Evolutionary conservation across 352 stramenopile genomes (phyloP).

Genomic region (Phytophthora tentaculata): DNA sequence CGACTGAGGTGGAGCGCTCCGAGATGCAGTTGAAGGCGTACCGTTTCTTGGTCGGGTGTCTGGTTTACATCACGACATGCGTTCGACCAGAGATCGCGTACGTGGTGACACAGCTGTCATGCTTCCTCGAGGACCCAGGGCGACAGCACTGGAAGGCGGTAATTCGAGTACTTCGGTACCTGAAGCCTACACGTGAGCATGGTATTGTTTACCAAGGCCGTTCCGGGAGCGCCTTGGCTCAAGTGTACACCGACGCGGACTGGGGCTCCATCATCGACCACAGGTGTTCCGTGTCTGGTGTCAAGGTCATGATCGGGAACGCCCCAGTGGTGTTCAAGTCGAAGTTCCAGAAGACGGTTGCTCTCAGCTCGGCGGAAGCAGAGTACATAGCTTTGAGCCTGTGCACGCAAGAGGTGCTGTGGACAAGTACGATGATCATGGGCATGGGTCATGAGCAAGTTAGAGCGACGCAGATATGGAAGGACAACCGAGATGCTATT

Average conservation of each 20-base stretch:
- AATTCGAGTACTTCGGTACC: background rate
- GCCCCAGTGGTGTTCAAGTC: background rate
- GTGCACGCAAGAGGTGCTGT: conserved; percentile 2
- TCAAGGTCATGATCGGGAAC: background rate
- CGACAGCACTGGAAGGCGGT: background rate
- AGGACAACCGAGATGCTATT: conserved; percentile 5
- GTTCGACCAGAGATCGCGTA: background rate
- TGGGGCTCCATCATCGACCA: background rate
- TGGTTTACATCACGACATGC: background rate
- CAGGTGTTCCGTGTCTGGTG: background rate
- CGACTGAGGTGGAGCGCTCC: background rate
- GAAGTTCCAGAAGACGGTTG: background rate
- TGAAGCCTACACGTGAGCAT: background rate
- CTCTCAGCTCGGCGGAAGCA: background rate
- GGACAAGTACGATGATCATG: background rate
- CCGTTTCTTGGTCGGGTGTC: background rate
- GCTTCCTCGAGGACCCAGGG: background rate
- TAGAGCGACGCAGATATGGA: background rate
- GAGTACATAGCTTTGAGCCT: conserved; percentile 2
- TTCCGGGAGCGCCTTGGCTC: too few relatives aligned
- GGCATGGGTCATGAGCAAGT: conserved; percentile 2
- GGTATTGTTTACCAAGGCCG: background rate
- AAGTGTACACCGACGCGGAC: background rate
- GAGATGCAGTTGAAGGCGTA: background rate
- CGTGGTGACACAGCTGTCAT: background rate